Evolutionary conservation across 176 grass and related monocot species (phyloP).

Genomic region (Oryza glaberrima): DNA sequence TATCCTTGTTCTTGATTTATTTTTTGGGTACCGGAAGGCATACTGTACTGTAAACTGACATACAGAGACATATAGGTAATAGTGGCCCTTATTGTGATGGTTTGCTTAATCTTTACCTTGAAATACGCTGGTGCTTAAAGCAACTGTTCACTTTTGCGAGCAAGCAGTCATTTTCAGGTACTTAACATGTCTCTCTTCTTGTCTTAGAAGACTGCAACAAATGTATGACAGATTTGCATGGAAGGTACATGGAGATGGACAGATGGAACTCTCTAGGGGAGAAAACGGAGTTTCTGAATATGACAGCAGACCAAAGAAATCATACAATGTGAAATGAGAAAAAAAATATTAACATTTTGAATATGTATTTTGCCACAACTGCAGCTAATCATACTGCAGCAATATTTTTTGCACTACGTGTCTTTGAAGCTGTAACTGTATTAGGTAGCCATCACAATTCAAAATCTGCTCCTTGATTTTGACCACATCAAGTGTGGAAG

Average conservation of each 20-base stretch:
- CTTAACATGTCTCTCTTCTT: not conserved
- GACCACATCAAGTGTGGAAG: conserved; percentile 4
- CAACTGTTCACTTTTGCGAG: not conserved
- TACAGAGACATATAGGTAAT: not conserved
- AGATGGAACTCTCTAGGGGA: not conserved
- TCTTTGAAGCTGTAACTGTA: not conserved
- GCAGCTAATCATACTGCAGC: not conserved
- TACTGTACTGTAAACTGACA: not conserved
- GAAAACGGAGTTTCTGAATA: not conserved
- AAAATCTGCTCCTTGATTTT: conserved; percentile 17
- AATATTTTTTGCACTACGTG: not conserved
- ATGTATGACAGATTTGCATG: not conserved
- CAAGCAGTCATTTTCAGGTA: conserved; percentile 6
- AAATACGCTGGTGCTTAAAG: not conserved
- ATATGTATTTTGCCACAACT: not conserved
- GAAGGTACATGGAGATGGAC: conserved; percentile 3
- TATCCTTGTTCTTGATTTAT: not conserved
- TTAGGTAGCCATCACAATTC: not conserved
- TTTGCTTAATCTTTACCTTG: not conserved
- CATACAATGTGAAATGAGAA: not conserved
- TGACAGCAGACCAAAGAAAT: not conserved
- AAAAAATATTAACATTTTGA: not conserved
- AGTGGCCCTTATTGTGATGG: not conserved
- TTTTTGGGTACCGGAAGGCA: not conserved
- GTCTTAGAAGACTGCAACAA: not conserved